phyloP scores from a whole-genome alignment of 768 basidiomycete species.

The Lentinus brumalis region DNA sequence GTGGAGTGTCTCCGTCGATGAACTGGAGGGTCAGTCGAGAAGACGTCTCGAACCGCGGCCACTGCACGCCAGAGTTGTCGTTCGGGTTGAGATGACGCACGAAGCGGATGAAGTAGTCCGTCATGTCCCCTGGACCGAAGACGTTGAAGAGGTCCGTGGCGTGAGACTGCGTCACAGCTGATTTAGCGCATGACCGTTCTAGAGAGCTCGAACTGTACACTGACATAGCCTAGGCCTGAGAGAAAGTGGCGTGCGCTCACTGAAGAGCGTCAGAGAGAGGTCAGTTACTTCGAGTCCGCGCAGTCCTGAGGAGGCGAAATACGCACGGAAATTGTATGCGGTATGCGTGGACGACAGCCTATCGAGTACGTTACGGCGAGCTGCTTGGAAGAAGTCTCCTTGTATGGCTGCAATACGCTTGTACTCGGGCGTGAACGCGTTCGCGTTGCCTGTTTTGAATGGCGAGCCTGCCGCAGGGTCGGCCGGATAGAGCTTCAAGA shows the following conservation, averaged over 20 bases:
- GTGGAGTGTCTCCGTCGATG: neutral
- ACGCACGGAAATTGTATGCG: conserved; percentile 24
- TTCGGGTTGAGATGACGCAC: conserved; percentile 49
- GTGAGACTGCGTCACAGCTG: conserved; percentile 38
- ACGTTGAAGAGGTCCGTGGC: conserved; percentile 43
- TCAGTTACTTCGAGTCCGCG: neutral
- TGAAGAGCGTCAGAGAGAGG: neutral
- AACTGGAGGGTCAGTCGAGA: neutral
- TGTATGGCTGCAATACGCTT: conserved; percentile 32
- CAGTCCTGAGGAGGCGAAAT: too few relatives aligned
- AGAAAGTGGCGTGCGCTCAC: conserved; percentile 14
- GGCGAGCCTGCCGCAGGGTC: conserved; percentile 53
- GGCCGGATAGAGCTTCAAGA: conserved; percentile 26
- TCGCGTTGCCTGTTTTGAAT: conserved; percentile 47
- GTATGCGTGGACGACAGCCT: conserved; percentile 21
- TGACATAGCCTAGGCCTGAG: conserved; percentile 4
- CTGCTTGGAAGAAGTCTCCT: conserved; percentile 33
- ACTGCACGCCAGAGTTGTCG: conserved; percentile 15
- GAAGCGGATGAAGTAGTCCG: conserved; percentile 50
- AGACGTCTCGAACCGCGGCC: conserved; percentile 21
- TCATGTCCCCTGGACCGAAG: conserved; percentile 44
- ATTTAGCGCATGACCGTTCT: neutral
- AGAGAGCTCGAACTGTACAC: neutral
- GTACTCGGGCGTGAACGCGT: conserved; percentile 45
- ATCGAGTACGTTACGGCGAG: conserved; percentile 29